Conservation (phyloP, 2,329 filamentous ascomycete species). For the Dendryphion nanum region DNA sequence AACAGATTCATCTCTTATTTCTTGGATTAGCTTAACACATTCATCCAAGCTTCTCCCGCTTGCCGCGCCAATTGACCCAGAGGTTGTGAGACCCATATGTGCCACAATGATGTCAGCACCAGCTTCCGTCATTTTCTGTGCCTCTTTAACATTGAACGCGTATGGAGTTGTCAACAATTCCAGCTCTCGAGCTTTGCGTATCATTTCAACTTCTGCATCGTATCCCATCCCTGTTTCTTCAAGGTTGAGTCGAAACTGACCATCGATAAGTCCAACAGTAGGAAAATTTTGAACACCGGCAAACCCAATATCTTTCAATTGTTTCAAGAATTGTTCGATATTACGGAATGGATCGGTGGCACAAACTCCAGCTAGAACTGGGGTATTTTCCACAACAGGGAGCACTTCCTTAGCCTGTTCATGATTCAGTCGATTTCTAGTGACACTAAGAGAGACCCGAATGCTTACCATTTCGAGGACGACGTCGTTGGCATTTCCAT, state of each 20-base stretch:
- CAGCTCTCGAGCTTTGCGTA: constrained; percentile 58
- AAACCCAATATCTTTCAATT: constrained; percentile 64
- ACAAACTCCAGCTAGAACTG: constrained; percentile 69
- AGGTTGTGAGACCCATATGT: constrained; percentile 67
- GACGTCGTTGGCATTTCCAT: constrained; percentile 68
- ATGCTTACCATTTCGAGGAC: constrained; percentile 63
- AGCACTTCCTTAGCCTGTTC: constrained; percentile 63
- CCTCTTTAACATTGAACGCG: constrained; percentile 64
- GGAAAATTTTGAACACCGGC: constrained; percentile 73
- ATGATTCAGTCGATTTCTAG: not conserved
- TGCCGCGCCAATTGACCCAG: constrained; percentile 63
- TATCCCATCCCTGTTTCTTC: constrained; percentile 74
- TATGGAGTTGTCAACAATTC: constrained; percentile 69
- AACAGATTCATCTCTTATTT: constrained; percentile 61
- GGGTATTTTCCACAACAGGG: constrained; percentile 61
- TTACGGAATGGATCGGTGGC: constrained; percentile 67
- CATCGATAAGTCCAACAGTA: constrained; percentile 69
- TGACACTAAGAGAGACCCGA: not conserved
- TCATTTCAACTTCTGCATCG: constrained; percentile 64
- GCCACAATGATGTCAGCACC: constrained; percentile 68
- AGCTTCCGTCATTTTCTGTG: constrained; percentile 59
- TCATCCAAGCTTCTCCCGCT: constrained; percentile 63
- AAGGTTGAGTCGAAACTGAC: constrained; percentile 63
- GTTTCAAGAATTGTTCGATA: constrained; percentile 59
- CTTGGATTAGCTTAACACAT: constrained; percentile 61